These are phyloP conservation scores for Ophiostoma populinum DNA, from an alignment of 2,329 filamentous ascomycete genomes.

Conservation along the genomic window DNA sequence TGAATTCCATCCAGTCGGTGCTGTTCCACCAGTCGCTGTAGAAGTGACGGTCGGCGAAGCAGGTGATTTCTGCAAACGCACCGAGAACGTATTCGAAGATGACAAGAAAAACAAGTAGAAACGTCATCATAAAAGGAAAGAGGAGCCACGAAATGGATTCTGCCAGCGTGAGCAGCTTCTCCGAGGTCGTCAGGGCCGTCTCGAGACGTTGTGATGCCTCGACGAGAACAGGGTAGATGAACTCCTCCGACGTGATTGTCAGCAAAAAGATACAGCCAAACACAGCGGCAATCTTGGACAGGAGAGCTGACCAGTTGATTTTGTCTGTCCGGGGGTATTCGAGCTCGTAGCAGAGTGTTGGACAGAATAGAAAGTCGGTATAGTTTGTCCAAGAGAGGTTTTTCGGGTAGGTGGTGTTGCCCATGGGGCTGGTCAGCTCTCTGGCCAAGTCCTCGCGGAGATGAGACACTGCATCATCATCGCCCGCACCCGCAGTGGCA, in stretches of 20 bases:
- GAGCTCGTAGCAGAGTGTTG: slow-evolving; percentile 92
- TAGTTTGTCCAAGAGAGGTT: slow-evolving; percentile 78
- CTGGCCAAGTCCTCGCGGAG: slow-evolving; percentile 75
- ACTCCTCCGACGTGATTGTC: slow-evolving; percentile 82
- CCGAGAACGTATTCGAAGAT: slow-evolving; percentile 96
- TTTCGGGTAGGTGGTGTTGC: slow-evolving; percentile 73
- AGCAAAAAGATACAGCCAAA: slow-evolving; percentile 95
- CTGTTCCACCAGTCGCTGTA: slow-evolving; percentile 67
- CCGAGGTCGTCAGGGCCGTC: slow-evolving; percentile 28
- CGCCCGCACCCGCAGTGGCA: slow-evolving; percentile 3
- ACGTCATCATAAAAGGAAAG: slow-evolving; percentile 94
- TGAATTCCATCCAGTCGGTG: slow-evolving; percentile 90
- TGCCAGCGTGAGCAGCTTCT: slow-evolving; percentile 62
- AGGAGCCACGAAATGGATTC: slow-evolving; percentile 84
- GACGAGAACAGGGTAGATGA: slow-evolving; percentile 76
- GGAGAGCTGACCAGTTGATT: slow-evolving; percentile 66
- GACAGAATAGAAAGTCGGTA: slow-evolving; percentile 73
- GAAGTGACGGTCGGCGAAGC: slow-evolving; percentile 87
- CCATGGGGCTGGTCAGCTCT: slow-evolving; percentile 80
- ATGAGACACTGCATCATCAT: slow-evolving; percentile 39
- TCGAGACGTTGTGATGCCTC: slow-evolving; percentile 45
- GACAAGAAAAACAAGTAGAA: slow-evolving; percentile 88
- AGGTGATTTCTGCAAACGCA: slow-evolving; percentile 84
- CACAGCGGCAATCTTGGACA: slow-evolving; percentile 72
- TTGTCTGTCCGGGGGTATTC: slow-evolving; percentile 71